Percentiles rank a stretch among this genome's conserved stretches.
Conservation (phyloP, 169 alveolate species). For the Theileria parva region DNA sequence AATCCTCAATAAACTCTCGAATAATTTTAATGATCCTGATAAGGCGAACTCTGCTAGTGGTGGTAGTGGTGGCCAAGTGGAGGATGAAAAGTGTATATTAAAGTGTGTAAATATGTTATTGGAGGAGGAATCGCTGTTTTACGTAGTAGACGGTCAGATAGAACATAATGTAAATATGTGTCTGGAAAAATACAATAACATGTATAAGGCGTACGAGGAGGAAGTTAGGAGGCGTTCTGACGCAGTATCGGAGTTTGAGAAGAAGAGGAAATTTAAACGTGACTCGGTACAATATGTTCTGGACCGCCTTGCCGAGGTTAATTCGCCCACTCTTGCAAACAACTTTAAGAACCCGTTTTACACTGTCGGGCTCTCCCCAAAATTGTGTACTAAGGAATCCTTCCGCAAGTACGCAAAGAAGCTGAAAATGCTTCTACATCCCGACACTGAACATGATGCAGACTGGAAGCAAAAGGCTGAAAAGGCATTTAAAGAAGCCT, state of each 20-base stretch:
- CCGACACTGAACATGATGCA: constrained; percentile 75
- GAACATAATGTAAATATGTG: constrained; percentile 20
- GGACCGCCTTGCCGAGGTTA: constrained; percentile 63
- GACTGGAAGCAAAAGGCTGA: constrained; percentile 76
- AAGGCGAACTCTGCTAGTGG: background rate
- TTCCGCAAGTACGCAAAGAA: constrained; percentile 65
- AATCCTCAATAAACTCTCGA: background rate
- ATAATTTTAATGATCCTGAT: background rate
- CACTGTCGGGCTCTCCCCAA: constrained; percentile 70
- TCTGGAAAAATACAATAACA: constrained; percentile 25
- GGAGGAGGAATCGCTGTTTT: constrained; percentile 17
- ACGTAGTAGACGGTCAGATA: constrained; percentile 9
- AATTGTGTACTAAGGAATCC: constrained; percentile 50
- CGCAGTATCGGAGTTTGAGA: constrained; percentile 64
- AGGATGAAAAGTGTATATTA: background rate
- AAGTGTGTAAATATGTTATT: constrained; percentile 33
- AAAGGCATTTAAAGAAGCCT: constrained; percentile 77
- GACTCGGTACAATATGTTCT: constrained; percentile 73
- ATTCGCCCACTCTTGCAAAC: constrained; percentile 56
- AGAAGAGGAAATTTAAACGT: constrained; percentile 69
- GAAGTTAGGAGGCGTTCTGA: constrained; percentile 56
- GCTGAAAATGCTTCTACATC: constrained; percentile 74
- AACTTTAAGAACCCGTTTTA: constrained; percentile 69
- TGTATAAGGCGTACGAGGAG: constrained; percentile 38
- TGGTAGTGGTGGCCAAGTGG: background rate